A percentile compares a stretch with the other conserved stretches of the same genome.
Evolutionary conservation across 2,329 filamentous ascomycete species (phyloP).

Genomic region (Ophidiomyces ophidiicola): DNA sequence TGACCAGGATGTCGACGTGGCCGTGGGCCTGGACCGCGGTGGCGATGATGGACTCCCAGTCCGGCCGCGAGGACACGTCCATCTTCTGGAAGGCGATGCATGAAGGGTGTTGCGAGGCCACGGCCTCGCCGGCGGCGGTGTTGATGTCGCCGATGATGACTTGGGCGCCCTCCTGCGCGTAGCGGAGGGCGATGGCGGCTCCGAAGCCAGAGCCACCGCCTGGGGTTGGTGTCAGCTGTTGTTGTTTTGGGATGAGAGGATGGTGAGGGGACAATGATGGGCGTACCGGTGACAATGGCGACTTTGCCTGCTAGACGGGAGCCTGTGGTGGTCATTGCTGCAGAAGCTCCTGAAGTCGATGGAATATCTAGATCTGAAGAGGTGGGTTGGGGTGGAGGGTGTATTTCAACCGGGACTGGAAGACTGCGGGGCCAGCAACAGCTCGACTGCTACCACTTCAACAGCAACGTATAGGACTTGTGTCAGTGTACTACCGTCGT

Average conservation of each 20-base stretch:
- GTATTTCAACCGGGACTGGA: not conserved
- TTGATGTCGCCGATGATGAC: constrained; percentile 35
- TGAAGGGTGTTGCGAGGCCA: constrained; percentile 22
- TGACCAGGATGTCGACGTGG: constrained; percentile 35
- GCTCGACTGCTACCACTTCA: too few relatives aligned
- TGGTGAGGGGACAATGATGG: not conserved
- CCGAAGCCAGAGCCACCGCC: constrained; percentile 35
- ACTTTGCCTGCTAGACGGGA: constrained; percentile 34
- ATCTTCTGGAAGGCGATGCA: constrained; percentile 25
- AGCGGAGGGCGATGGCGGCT: constrained; percentile 30
- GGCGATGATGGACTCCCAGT: constrained; percentile 27
- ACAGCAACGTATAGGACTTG: too few relatives aligned
- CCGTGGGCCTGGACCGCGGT: constrained; percentile 23
- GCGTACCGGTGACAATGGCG: constrained; percentile 35
- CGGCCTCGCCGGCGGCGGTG: constrained; percentile 23
- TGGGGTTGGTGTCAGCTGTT: constrained; percentile 10
- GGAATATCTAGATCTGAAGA: not conserved
- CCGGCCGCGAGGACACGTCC: constrained; percentile 26
- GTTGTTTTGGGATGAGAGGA: not conserved
- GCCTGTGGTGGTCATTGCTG: constrained; percentile 12
- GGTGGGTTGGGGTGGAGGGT: not conserved
- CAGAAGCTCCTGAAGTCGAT: not conserved
- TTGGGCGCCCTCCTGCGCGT: constrained; percentile 32
- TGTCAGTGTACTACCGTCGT: too few relatives aligned
- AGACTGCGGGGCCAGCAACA: too few relatives aligned